Evolutionary conservation across 208 protist species (phyloP).

Genomic region (Wallacemonas collosoma): DNA sequence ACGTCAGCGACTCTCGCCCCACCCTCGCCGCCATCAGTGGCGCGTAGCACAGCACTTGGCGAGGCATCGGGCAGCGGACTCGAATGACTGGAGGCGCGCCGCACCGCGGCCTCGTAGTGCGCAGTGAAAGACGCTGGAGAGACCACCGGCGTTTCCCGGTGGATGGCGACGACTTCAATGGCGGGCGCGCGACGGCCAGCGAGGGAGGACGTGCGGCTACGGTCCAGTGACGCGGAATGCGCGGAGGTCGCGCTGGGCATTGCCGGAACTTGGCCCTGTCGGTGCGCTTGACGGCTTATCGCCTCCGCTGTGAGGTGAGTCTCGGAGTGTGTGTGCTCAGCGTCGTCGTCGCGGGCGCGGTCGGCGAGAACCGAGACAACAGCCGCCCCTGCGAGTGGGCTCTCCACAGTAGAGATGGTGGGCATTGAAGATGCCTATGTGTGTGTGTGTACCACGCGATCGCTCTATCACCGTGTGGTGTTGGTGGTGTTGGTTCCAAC

Average conservation of each 20-base stretch:
- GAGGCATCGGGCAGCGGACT: slow-evolving; percentile 28
- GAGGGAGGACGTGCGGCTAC: background rate
- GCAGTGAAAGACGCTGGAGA: background rate
- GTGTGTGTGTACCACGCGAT: too few species aligned
- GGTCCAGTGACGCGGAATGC: background rate
- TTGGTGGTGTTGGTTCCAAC: too few species aligned
- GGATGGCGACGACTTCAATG: slow-evolving; percentile 17
- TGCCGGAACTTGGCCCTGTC: too few species aligned
- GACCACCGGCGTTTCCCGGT: slow-evolving; percentile 2
- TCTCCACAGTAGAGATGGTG: too few species aligned
- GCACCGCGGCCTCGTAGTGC: slow-evolving; percentile 10
- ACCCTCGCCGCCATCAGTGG: slow-evolving; percentile 33
- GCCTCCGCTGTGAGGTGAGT: too few species aligned
- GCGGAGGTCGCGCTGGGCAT: background rate
- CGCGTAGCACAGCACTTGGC: slow-evolving; percentile 51
- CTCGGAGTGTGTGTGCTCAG: too few species aligned
- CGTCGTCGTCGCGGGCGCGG: too few species aligned
- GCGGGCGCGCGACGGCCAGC: background rate
- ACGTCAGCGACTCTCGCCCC: slow-evolving; percentile 23
- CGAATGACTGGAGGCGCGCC: background rate
- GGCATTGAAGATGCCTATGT: too few species aligned
- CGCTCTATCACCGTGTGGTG: too few species aligned
- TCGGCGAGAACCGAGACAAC: too few species aligned
- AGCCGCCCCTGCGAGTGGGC: too few species aligned
- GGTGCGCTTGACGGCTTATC: too few species aligned